These are phyloP conservation scores for Trametes punicea DNA, from an alignment of 768 basidiomycete genomes.

Conservation along the genomic window DNA sequence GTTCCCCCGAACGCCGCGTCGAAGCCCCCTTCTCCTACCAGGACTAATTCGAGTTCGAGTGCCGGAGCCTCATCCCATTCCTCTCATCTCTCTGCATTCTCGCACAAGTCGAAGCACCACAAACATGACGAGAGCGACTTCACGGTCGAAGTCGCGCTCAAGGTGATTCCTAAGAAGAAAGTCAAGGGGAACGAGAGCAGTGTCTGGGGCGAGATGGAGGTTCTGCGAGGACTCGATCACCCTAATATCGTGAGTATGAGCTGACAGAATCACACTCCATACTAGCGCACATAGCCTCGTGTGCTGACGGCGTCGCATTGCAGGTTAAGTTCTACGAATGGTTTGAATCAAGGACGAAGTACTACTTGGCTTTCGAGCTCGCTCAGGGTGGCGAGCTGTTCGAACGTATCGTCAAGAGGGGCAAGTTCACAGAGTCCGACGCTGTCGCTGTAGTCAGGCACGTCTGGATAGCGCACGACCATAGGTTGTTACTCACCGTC, in stretches of 20 bases:
- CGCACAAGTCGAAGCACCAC: slow-evolving; percentile 10
- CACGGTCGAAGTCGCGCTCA: slow-evolving; percentile 76
- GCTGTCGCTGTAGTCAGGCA: slow-evolving; percentile 75
- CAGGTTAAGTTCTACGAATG: slow-evolving; percentile 96
- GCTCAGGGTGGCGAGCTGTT: slow-evolving; percentile 95
- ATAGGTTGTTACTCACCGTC: neutral
- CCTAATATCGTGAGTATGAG: slow-evolving; percentile 72
- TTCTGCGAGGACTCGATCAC: slow-evolving; percentile 85
- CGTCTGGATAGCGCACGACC: slow-evolving; percentile 25
- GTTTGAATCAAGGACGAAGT: slow-evolving; percentile 93
- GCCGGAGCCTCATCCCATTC: slow-evolving; percentile 4
- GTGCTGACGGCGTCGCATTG: neutral
- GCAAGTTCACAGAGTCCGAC: slow-evolving; percentile 93
- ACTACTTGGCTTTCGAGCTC: slow-evolving; percentile 93
- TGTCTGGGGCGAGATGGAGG: slow-evolving; percentile 93
- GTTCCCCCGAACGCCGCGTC: neutral
- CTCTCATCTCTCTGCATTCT: slow-evolving; percentile 16
- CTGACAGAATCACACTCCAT: too few relatives aligned
- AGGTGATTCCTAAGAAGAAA: slow-evolving; percentile 93
- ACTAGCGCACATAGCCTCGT: too few relatives aligned
- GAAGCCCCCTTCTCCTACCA: slow-evolving; percentile 8
- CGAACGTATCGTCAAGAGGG: slow-evolving; percentile 76
- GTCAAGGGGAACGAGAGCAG: slow-evolving; percentile 87
- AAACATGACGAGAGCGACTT: slow-evolving; percentile 7
- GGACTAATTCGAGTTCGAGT: slow-evolving; percentile 15